Conservation (phyloP, 306 rosid species). For the Castanea sativa region DNA sequence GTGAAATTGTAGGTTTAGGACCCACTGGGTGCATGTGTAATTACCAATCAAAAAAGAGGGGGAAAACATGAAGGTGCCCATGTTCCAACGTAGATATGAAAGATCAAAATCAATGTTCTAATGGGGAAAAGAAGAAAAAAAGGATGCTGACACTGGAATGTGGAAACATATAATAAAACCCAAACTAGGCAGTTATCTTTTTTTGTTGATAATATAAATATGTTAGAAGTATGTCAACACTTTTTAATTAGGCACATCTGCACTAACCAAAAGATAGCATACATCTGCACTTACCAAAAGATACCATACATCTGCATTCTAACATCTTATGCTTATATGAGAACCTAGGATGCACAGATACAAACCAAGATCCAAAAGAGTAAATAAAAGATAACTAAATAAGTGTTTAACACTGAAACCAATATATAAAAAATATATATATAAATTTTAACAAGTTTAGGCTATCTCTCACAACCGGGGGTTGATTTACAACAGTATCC, state of each 20-base stretch:
- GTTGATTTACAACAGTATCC: too few species aligned
- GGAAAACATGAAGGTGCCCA: background rate
- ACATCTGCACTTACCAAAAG: too few species aligned
- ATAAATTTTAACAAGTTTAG: too few species aligned
- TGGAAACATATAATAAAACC: background rate
- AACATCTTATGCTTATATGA: background rate
- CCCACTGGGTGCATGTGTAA: too few species aligned
- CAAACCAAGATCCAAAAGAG: background rate
- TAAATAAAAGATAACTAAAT: background rate
- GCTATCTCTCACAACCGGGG: too few species aligned
- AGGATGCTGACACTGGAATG: background rate
- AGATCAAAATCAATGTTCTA: background rate
- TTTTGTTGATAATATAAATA: background rate
- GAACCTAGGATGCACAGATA: background rate
- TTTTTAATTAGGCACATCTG: background rate
- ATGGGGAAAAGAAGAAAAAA: background rate
- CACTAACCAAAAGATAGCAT: background rate
- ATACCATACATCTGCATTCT: background rate
- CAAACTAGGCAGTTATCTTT: background rate
- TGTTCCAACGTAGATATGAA: background rate
- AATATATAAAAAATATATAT: too few species aligned
- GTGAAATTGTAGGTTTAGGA: too few species aligned
- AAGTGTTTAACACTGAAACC: too few species aligned
- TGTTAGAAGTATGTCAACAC: background rate
- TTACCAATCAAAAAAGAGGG: too few species aligned